Base-by-base conservation (phyloP, 176 grass and related monocot species). In the Chrysopogon serrulatus region DNA sequence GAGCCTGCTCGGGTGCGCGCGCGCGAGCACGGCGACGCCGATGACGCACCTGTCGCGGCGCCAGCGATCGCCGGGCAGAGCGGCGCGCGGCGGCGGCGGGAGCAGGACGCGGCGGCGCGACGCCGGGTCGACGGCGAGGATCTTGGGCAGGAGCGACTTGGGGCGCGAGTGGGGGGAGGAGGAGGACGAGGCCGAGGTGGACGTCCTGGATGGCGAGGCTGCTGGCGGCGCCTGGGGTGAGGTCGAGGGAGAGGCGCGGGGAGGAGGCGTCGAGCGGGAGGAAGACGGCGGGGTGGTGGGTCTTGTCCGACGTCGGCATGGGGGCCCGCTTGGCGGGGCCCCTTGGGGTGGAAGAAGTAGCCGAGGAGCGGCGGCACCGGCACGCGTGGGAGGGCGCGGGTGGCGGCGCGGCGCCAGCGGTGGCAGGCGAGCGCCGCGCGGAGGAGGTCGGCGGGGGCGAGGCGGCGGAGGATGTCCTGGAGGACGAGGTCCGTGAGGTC, bases 131-230 rank as follows among this genome's bases (percentile, higher is more conserved):
- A 30, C 3, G 62, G 68, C 62, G 61, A 76, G 78, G 71, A 87
- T 2, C 48, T 37, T 21, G 4, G 79, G 27, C 44, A 68, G 18
- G 8, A 68, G 61, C 2, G 71, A 16, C 13, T 68, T 37, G 65
- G 63, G 51, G 13, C 35, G 14, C 26, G 11, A 13, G 0, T 12
- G 3, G 39, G 16, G n/a, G 60, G 61, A 81, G 62, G 4, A 87
- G 28, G 10, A 87, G 71, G 28, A 87, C 28, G 76, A 87, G 75
- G 21, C 15, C 15, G 42, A 65, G 78, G 67, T 45, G 41, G 17
- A 34, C 71, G 56, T 78, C 54, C 41, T 23, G 28, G 76, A 80
- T 43, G 41, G n/a, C n/a, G 42, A 63, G 42, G 41, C 9, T 2
- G 53, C 54, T 48, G 66, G 31, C 23, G 41, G 71, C 10, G 14